Base-by-base conservation (phyloP, 208 protist species). In the Acanthamoeba sp. region DNA sequence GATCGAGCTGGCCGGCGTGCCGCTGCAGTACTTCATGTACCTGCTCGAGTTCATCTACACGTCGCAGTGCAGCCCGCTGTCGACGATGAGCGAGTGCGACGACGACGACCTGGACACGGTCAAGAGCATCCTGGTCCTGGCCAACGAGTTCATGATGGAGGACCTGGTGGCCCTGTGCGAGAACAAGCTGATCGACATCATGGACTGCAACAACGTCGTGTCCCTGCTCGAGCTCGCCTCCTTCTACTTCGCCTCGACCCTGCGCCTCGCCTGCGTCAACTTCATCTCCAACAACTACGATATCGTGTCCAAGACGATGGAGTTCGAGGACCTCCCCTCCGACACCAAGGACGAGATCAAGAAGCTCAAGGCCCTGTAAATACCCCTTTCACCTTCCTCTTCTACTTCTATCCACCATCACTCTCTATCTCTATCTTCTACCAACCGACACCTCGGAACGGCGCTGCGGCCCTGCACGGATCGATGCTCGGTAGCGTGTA, bases 121-220 rank as follows among this genome's bases (percentile, higher is more conserved):
- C 20, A 85, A 85, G 76, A 14, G 76, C 38, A 55, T 85, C 1
- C 76, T 85, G 40, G 38, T 85, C 14, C 76, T 85, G 36, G 76
- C 76, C 34, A 85, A 85, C 45, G 76, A 85, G 38, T 85, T 85
- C 76, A 85, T 85, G 76, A 85, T 85, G 76, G 76, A 85, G 76
- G 76, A 85, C 38, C 38, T 85, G 0, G 76, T 85, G 76, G 76
- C 76, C 76, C n/a, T 36, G 76, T 85, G 76, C 76, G 76, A 85
- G 76, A 85, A 85, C 45, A 85, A 55, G 76, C 76, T 85, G 76
- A 85, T 85, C 45, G 76, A 85, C 45, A 55, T 45, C 40, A 45
- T 85, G 76, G 76, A 85, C 40, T 57, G 36, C 45, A 57, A 14
- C 40, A 85, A 85, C 32, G 76, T 55, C n/a, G 45, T 85, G 27